Percentiles rank a stretch among this genome's conserved stretches.
phyloP scores from a whole-genome alignment of 1,139 yeast genomes.

The Scheffersomyces lignicola region DNA sequence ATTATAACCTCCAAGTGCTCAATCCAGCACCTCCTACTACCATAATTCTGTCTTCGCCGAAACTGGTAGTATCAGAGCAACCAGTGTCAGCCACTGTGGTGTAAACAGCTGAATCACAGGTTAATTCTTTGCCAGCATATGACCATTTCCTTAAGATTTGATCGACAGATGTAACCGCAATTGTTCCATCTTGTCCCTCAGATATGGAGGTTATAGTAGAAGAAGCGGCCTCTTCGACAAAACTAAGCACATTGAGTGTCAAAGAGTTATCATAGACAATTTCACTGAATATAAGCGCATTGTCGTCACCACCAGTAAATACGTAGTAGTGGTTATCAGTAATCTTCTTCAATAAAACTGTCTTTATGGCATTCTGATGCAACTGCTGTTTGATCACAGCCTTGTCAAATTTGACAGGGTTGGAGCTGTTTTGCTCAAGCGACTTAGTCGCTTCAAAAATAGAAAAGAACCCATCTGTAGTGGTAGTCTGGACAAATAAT shows the following conservation, averaged over 20 bases:
- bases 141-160: constrained; percentile 74
- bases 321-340: constrained; percentile 28
- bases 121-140: constrained; percentile 27
- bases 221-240: constrained; percentile 66
- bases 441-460: constrained; percentile 52
- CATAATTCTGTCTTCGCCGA: constrained; percentile 26
- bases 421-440: background rate
- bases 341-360: constrained; percentile 27
- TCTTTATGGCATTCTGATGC: constrained; percentile 85
- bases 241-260: constrained; percentile 24
- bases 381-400: constrained; percentile 48
- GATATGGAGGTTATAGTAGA: constrained; percentile 78
- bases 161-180: constrained; percentile 69
- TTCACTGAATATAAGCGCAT: constrained; percentile 56
- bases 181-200: constrained; percentile 17
- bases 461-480: constrained; percentile 82
- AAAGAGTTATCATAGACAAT: constrained; percentile 25
- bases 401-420: constrained; percentile 16
- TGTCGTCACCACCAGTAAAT: constrained; percentile 91
- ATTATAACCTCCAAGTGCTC: constrained; percentile 45
- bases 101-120: constrained; percentile 46
- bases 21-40: constrained; percentile 74
- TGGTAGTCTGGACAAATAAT: constrained; percentile 50
- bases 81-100: constrained; percentile 94
- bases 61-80: constrained; percentile 46